Percentiles rank a stretch among this genome's conserved stretches.
These are phyloP conservation scores for Debaryomyces coudertii DNA, from an alignment of 1,139 yeast genomes.

Conservation along the genomic window DNA sequence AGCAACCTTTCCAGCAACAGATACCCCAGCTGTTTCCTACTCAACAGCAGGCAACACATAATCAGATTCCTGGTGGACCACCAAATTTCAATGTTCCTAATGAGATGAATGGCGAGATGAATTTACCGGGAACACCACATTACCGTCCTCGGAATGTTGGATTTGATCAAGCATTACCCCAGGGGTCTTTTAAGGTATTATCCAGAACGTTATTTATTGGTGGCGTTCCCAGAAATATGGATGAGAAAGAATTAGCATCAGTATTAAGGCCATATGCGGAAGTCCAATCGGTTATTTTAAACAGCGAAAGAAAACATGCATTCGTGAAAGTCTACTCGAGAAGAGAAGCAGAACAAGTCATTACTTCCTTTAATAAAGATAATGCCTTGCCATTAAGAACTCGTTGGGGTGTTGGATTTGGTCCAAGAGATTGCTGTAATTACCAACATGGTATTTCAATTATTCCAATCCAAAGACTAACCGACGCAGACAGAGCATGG, in stretches of 20 bases:
- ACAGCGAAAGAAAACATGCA: slow-evolving; percentile 90
- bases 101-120: slow-evolving; percentile 52
- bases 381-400: slow-evolving; percentile 67
- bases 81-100: neutral
- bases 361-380: slow-evolving; percentile 56
- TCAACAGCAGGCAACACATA: slow-evolving; percentile 16
- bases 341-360: slow-evolving; percentile 83
- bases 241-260: slow-evolving; percentile 66
- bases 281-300: slow-evolving; percentile 87
- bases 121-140: slow-evolving; percentile 71
- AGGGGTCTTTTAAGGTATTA: slow-evolving; percentile 78
- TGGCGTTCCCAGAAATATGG: slow-evolving; percentile 86
- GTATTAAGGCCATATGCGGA: slow-evolving; percentile 88
- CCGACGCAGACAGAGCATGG: slow-evolving; percentile 95
- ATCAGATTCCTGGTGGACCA: slow-evolving; percentile 8
- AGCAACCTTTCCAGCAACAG: slow-evolving; percentile 10
- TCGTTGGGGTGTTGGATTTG: slow-evolving; percentile 99
- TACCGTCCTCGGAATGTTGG: slow-evolving; percentile 72
- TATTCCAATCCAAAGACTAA: slow-evolving; percentile 81
- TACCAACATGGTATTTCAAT: slow-evolving; percentile 88
- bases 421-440: slow-evolving; percentile 97
- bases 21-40: slow-evolving; percentile 17
- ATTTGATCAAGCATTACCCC: slow-evolving; percentile 72
- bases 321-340: slow-evolving; percentile 97
- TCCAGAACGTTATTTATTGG: slow-evolving; percentile 93